Conservation (phyloP, 345 rosid genomes). For the Populus deltoides region DNA sequence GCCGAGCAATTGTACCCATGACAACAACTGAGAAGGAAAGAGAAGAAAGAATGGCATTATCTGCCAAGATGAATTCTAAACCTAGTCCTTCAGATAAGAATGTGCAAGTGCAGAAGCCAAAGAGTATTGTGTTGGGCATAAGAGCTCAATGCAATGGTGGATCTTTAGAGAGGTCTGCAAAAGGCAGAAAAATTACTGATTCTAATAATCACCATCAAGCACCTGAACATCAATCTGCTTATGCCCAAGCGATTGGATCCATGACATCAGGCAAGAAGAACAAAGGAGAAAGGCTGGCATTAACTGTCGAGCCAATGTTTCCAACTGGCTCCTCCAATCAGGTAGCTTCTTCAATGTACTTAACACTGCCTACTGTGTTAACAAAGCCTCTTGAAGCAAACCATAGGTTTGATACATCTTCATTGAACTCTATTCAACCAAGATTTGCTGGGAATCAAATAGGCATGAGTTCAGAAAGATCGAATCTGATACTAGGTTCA, state of each 20-base stretch:
- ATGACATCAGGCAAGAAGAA: constrained; percentile 14
- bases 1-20: constrained; percentile 22
- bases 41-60: constrained; percentile 19
- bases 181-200: constrained; percentile 25
- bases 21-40: constrained; percentile 15
- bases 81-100: constrained; percentile 15
- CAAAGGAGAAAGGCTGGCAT: constrained; percentile 19
- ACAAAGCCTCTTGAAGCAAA: constrained; percentile 14
- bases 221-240: constrained; percentile 12
- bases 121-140: constrained; percentile 42
- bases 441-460: constrained; percentile 22
- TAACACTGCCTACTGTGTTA: constrained; percentile 28
- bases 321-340: constrained; percentile 21
- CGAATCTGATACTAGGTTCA: constrained; percentile 26
- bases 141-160: constrained; percentile 32
- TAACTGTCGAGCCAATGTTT: constrained; percentile 21
- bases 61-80: constrained; percentile 17
- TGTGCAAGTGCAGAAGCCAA: constrained; percentile 27
- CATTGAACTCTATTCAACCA: constrained; percentile 30
- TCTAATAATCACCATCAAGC: constrained; percentile 7
- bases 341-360: constrained; percentile 38
- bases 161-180: constrained; percentile 13
- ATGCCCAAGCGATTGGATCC: constrained; percentile 22
- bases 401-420: constrained; percentile 28
- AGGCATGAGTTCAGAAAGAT: constrained; percentile 18